Percentiles rank a stretch among this genome's conserved stretches.
These are phyloP conservation scores for Solanum sejunctum DNA, from an alignment of 257 asterid genomes.

Conservation along the genomic window DNA sequence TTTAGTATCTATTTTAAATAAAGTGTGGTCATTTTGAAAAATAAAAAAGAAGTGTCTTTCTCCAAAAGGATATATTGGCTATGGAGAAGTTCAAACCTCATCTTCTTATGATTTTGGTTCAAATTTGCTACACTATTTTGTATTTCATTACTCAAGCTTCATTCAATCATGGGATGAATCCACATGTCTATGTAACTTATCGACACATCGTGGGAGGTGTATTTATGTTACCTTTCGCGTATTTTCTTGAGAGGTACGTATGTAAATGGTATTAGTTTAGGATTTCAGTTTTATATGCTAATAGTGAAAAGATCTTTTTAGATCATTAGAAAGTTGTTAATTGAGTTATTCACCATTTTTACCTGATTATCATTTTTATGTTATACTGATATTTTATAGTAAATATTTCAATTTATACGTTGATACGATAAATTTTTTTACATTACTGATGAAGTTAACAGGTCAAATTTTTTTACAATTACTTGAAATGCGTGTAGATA, in stretches of 20 bases:
- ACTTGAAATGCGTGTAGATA: too few relatives aligned
- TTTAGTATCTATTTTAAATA: conserved; percentile 1
- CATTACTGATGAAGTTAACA: not conserved
- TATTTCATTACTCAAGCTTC: conserved; percentile 71
- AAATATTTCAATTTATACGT: not conserved
- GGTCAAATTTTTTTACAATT: too few relatives aligned
- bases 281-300: fast-evolving
- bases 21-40: not conserved
- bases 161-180: conserved; percentile 72
- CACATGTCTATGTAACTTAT: conserved; percentile 57
- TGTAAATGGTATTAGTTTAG: not conserved
- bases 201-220: conserved; percentile 48
- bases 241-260: conserved; percentile 49
- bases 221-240: conserved; percentile 57
- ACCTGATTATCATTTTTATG: not conserved
- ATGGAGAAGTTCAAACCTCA: conserved; percentile 40
- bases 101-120: conserved; percentile 55
- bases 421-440: not conserved
- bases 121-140: conserved; percentile 40
- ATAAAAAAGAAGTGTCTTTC: not conserved
- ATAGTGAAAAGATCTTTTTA: not conserved
- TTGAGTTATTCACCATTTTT: not conserved
- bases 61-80: not conserved
- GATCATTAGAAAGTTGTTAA: not conserved
- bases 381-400: not conserved